Evolutionary conservation across 306 rosid species (phyloP), one percentile per base, ranked within the genome.

Genomic region (Argentina anserina): DNA sequence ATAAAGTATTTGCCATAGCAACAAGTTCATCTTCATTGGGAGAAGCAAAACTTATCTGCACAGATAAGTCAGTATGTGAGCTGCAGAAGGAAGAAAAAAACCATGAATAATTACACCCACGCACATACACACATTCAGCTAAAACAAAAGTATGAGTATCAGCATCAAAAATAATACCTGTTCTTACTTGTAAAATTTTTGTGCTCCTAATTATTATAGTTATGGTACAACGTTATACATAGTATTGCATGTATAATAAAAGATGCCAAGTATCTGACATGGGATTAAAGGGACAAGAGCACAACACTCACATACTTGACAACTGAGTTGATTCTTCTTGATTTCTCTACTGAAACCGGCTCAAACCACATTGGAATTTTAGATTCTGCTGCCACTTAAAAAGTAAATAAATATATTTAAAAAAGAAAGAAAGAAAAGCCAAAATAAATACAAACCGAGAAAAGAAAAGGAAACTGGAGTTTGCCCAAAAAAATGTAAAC

Each of bases 21-120:
- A 85, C 80, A 64, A 93, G 97, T 77, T 93, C 94, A 81, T 86
- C 89, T 86, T 87, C 94, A 67, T 91, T 93, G 37, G 98, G 97
- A 41, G 98, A 93, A 62, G 90, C 87, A 83, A 78, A 81, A 70
- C 71, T 74, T 75, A 91, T 87, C 96, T 91, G 78, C 28, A 52
- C 52, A 76, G 42, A 67, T 58, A 33, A 36, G 13, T 39, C 37
- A 75, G 36, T n/a, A 55, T 14, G 46, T 36, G 2, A 36, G 64
- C 4, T 20, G 42, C 17, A 15, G 13, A 41, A 0, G 40, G 18
- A 25, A 59, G 43, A 21, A 6, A 39, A 28, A 4, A 11, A 53
- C 29, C 28, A 21, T 52, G 11, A 21, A 56, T 33, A 33, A 33
- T 33, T 33, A 2, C 5, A 33, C n/a, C n/a, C n/a, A n/a, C n/a